A percentile compares a stretch with the other conserved stretches of the same genome.
phyloP scores from a whole-genome alignment of 805 yeast species.

The Metschnikowia matae region DNA sequence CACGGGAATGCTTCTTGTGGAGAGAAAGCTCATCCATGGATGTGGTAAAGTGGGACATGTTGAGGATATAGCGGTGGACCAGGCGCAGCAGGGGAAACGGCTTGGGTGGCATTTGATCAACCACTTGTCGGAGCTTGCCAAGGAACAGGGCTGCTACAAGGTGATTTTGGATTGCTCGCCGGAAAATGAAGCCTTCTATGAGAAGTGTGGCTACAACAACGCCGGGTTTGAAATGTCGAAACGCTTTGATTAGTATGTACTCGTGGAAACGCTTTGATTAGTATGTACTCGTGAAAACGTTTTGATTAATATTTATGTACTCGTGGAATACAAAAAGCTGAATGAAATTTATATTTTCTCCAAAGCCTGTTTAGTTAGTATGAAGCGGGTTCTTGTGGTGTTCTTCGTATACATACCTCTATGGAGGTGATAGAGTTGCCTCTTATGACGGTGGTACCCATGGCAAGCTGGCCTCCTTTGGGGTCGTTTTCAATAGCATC shows the following conservation, averaged over 20 bases:
- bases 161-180: constrained; percentile 84
- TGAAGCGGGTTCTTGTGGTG: too few relatives aligned
- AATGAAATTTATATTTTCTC: background rate
- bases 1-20: constrained; percentile 77
- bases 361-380: constrained; percentile 12
- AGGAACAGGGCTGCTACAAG: constrained; percentile 71
- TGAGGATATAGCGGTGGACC: constrained; percentile 85
- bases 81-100: constrained; percentile 74
- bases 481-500: constrained; percentile 61
- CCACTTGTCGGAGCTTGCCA: constrained; percentile 56
- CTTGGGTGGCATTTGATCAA: constrained; percentile 69
- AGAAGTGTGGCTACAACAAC: constrained; percentile 72
- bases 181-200: constrained; percentile 79
- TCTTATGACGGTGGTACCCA: constrained; percentile 71
- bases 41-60: constrained; percentile 89
- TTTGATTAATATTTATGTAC: constrained; percentile 15
- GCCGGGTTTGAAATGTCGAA: constrained; percentile 70
- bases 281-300: constrained; percentile 21
- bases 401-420: constrained; percentile 44
- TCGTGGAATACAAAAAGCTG: background rate
- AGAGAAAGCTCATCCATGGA: constrained; percentile 76
- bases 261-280: constrained; percentile 43
- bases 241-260: constrained; percentile 26
- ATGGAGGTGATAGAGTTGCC: constrained; percentile 76
- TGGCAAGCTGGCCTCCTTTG: constrained; percentile 46